phyloP scores from a whole-genome alignment of 805 yeast genomes.

The Kazachstania kunashirensis region DNA sequence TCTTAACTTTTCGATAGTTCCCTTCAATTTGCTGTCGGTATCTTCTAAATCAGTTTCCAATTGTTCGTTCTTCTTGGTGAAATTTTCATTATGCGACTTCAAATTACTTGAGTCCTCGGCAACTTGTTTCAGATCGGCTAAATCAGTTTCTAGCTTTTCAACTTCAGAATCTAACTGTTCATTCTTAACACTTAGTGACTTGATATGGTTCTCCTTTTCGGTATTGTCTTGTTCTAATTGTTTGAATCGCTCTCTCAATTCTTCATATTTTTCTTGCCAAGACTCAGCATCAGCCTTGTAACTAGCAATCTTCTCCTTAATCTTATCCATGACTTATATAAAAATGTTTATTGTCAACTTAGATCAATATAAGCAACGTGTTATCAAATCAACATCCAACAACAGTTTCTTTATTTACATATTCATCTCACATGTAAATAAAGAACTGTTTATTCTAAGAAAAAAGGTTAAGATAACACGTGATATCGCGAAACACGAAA shows the following conservation, averaged over 20 bases:
- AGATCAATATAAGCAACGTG: too few relatives aligned
- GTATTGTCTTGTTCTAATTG: constrained; percentile 83
- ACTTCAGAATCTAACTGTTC: constrained; percentile 75
- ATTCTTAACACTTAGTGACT: constrained; percentile 85
- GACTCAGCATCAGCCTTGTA: constrained; percentile 91
- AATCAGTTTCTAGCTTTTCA: constrained; percentile 40
- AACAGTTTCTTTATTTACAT: too few relatives aligned
- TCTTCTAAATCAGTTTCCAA: constrained; percentile 77
- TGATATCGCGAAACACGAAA: too few relatives aligned
- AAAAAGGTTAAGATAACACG: too few relatives aligned
- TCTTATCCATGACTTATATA: constrained; percentile 56
- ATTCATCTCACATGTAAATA: too few relatives aligned
- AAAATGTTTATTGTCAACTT: too few relatives aligned
- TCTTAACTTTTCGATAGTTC: constrained; percentile 87
- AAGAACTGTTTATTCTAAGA: too few relatives aligned
- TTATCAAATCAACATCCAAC: too few relatives aligned
- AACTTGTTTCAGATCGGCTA: constrained; percentile 48
- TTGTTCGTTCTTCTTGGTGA: constrained; percentile 82
- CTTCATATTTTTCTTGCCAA: constrained; percentile 97
- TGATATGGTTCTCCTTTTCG: constrained; percentile 92
- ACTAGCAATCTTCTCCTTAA: constrained; percentile 68
- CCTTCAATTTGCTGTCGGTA: constrained; percentile 83
- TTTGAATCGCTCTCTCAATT: constrained; percentile 68
- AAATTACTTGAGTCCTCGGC: constrained; percentile 87
- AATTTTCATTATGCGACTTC: constrained; percentile 82